These are phyloP conservation scores for Sporothrix pseudoabietina DNA, from an alignment of 2,329 filamentous ascomycete genomes.

Conservation along the genomic window DNA sequence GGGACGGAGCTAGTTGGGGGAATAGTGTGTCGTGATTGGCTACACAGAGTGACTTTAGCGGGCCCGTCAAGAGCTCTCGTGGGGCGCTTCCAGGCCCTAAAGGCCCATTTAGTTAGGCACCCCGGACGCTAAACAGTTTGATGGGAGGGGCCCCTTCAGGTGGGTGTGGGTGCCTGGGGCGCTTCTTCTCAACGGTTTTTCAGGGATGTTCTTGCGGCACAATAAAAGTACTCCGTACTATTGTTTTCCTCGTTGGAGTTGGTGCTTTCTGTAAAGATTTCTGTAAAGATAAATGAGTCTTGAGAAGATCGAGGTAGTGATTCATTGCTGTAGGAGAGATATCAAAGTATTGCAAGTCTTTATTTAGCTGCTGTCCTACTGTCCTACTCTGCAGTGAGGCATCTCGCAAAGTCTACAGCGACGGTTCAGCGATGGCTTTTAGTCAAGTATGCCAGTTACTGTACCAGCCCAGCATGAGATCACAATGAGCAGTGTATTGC, in stretches of 20 bases:
- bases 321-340: neutral
- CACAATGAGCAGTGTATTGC: too few relatives aligned
- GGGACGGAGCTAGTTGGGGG: neutral
- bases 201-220: neutral
- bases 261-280: too few relatives aligned
- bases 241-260: neutral
- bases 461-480: too few relatives aligned
- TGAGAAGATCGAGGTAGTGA: neutral
- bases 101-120: constrained; percentile 3
- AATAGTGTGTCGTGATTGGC: neutral
- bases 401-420: too few relatives aligned
- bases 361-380: too few relatives aligned
- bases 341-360: neutral
- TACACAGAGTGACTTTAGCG: neutral
- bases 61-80: constrained; percentile 10
- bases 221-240: neutral
- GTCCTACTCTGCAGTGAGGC: too few relatives aligned
- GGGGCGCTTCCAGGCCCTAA: constrained; percentile 2
- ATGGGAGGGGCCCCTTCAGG: neutral
- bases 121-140: constrained; percentile 1
- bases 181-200: neutral
- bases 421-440: too few relatives aligned
- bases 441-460: too few relatives aligned
- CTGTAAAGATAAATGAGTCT: too few relatives aligned
- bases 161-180: neutral